phyloP scores from a whole-genome alignment of 139 green algal genomes.

The Prasinococcaceae sp. region DNA sequence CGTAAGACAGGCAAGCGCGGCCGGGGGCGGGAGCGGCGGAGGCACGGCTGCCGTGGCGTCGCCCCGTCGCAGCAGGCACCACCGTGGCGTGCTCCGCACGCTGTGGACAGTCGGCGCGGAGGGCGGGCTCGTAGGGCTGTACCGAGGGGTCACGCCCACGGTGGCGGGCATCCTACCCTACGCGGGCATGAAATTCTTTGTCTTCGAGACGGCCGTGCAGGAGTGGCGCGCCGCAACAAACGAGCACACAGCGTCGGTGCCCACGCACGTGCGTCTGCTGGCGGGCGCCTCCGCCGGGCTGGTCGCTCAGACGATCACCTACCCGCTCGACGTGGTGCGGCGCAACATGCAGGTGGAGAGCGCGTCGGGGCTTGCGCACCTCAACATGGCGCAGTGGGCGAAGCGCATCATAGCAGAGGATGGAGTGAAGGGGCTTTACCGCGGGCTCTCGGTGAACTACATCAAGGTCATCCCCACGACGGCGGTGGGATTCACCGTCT shows the following conservation, averaged over 20 bases:
- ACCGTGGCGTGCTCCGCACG: no score
- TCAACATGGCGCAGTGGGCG: no score
- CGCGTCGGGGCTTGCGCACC: no score
- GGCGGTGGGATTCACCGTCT: no score
- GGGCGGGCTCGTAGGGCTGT: neutral
- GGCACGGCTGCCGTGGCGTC: no score
- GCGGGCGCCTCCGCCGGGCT: slow-evolving; percentile 68
- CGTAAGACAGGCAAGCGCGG: no score
- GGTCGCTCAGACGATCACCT: slow-evolving; percentile 67
- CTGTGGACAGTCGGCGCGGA: no score
- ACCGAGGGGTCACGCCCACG: slow-evolving; percentile 32
- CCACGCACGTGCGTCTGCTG: slow-evolving; percentile 51
- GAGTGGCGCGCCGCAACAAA: neutral
- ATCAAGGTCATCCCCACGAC: slow-evolving; percentile 64
- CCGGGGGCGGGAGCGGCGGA: no score
- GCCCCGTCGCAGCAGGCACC: no score
- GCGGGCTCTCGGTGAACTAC: slow-evolving; percentile 78
- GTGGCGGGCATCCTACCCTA: slow-evolving; percentile 85
- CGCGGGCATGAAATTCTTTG: slow-evolving; percentile 81
- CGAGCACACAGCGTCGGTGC: slow-evolving; percentile 42
- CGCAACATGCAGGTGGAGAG: slow-evolving; percentile 82
- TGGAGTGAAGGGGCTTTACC: slow-evolving; percentile 38
- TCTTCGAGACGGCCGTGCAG: slow-evolving; percentile 80
- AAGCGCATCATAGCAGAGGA: no score
- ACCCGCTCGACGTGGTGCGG: slow-evolving; percentile 77